Evolutionary conservation across 225 moss, liverwort and hornwort species (phyloP), one percentile per base, ranked within the genome.

Genomic region (Pseudoscleropodium purum): DNA sequence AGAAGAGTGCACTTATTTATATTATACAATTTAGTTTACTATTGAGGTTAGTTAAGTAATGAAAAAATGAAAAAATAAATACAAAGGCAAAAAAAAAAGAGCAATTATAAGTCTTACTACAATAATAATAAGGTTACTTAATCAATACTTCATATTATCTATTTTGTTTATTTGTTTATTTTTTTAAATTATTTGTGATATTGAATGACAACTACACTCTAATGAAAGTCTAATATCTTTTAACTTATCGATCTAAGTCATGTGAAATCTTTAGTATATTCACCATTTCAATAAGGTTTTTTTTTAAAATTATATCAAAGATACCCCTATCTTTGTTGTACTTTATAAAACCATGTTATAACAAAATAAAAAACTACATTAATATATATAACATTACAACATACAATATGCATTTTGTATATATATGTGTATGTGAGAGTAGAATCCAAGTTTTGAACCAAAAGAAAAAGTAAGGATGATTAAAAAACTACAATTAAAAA

Each of bases 371-470:
- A 17, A 14, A 25, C 8, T 10, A 16, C 9, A 73, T 43, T 43
- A 29, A 29, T 73, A 43, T 0, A 9, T 16, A 41, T 27, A 9
- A 16, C 27, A 43, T 9, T 43, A 73, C 2, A 1, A 2, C 26
- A 73, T 27, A 15, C 1, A 0, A 0, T 43, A 43, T 5, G 6
- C 27, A 43, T 43, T 73, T 4, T 47, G 47, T 47, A 9, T 47
- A 47, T 47, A 10, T 47, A 47, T 47, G 8, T 45, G 8, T 45
- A 45, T 45, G 8, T 45, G 8, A 6, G 45, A 6, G 45, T 45
- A 8, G 45, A 45, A 45, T 45, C 45, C 45, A 45, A 45, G 45
- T 45, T 45, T 45, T 45, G 8, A 45, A 45, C 8, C 8, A 45
- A 45, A 45, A 45, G n/a, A n/a, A 45, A 45, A 45, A 45, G 8